Conservation (phyloP, 2,329 filamentous ascomycete species). For the Sarocladium brachiariae region DNA sequence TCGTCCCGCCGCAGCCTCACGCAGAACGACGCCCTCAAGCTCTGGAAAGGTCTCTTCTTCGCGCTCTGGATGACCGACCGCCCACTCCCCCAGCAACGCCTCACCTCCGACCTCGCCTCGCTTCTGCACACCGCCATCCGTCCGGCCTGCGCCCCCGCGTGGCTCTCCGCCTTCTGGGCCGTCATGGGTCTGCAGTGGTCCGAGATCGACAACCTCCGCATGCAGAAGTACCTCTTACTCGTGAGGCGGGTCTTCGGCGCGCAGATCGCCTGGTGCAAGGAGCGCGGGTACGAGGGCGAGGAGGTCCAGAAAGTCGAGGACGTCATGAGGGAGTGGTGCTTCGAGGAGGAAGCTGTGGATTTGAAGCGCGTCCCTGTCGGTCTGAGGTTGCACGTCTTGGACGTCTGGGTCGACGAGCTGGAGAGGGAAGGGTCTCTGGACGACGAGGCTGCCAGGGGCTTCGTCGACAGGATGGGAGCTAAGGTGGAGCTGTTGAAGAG, state of each 20-base stretch:
- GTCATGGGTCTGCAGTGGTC: constrained; percentile 66
- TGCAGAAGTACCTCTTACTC: constrained; percentile 90
- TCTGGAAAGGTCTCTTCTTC: constrained; percentile 95
- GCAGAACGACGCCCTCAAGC: constrained; percentile 69
- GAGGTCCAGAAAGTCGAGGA: constrained; percentile 21
- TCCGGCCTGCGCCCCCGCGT: constrained; percentile 32
- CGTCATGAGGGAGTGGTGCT: constrained; percentile 24
- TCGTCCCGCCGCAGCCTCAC: constrained; percentile 53
- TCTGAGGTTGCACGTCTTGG: constrained; percentile 76
- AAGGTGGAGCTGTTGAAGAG: constrained; percentile 50
- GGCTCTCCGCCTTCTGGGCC: constrained; percentile 63
- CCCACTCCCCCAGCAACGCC: constrained; percentile 75
- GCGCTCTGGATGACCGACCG: constrained; percentile 92
- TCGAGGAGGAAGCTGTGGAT: constrained; percentile 26
- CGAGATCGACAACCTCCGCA: constrained; percentile 65
- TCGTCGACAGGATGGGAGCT: constrained; percentile 45
- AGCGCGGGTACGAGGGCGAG: constrained; percentile 28
- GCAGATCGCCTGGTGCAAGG: constrained; percentile 43
- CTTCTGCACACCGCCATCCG: constrained; percentile 46
- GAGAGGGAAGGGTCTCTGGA: constrained; percentile 57
- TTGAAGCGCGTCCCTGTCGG: constrained; percentile 68
- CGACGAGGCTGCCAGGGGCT: constrained; percentile 32
- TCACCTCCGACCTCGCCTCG: constrained; percentile 69
- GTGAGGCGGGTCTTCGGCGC: constrained; percentile 71
- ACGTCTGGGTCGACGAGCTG: constrained; percentile 88